These are phyloP conservation scores for Oidiodendron maius DNA, from an alignment of 495 filamentous ascomycete genomes.

Conservation along the genomic window DNA sequence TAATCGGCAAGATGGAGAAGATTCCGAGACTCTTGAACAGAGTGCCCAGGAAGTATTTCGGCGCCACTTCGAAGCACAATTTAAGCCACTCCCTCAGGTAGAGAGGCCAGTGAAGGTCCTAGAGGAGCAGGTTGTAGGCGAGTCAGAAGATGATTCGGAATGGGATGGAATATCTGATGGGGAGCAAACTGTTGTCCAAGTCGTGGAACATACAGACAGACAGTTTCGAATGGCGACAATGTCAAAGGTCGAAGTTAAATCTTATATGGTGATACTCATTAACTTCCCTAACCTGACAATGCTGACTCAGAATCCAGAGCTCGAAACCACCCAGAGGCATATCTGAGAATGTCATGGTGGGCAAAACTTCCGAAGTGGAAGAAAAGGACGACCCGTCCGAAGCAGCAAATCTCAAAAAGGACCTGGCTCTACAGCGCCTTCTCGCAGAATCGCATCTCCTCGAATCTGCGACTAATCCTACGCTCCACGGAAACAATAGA, in stretches of 20 bases:
- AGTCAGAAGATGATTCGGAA: conserved; percentile 39
- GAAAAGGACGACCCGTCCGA: conserved; percentile 43
- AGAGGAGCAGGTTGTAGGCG: conserved; percentile 7
- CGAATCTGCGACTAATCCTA: conserved; percentile 54
- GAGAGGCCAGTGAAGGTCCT: conserved; percentile 16
- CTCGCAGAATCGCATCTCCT: conserved; percentile 91
- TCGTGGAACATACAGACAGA: conserved; percentile 57
- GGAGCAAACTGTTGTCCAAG: conserved; percentile 35
- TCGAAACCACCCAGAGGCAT: conserved; percentile 36
- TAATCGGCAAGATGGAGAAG: conserved; percentile 1
- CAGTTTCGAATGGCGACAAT: conserved; percentile 31
- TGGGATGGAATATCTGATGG: conserved; percentile 59
- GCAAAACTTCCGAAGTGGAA: conserved; percentile 16
- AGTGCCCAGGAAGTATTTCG: conserved; percentile 56
- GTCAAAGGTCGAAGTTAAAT: conserved; percentile 65
- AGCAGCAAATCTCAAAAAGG: conserved; percentile 73
- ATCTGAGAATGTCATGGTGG: conserved; percentile 26
- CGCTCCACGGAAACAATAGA: conserved; percentile 55
- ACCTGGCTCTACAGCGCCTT: conserved; percentile 83
- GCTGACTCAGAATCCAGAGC: conserved; percentile 35
- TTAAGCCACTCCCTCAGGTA: conserved; percentile 58
- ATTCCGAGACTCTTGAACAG: conserved; percentile 6
- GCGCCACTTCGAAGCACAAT: conserved; percentile 81
- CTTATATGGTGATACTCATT: conserved; percentile 59
- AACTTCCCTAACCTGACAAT: background rate